These are phyloP conservation scores for Forsythia viridissima DNA, from an alignment of 257 asterid species.

Conservation along the genomic window DNA sequence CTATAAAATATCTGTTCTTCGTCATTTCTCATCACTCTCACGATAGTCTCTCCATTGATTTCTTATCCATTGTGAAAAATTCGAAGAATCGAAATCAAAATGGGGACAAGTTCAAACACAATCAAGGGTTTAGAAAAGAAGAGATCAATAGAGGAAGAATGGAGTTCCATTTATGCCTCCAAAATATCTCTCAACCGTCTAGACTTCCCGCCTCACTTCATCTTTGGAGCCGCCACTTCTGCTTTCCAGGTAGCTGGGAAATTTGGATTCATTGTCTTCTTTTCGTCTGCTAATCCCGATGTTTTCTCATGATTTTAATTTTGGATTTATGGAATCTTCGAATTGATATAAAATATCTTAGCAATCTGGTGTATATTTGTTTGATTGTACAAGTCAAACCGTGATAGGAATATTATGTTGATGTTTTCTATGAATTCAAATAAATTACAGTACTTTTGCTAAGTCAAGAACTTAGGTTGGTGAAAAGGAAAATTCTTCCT, in stretches of 20 bases:
- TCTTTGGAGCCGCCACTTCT: constrained; percentile 60
- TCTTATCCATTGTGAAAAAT: too few relatives aligned
- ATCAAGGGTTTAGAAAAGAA: constrained; percentile 49
- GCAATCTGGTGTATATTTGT: too few relatives aligned
- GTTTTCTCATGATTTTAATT: not conserved
- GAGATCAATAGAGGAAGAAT: constrained; percentile 41
- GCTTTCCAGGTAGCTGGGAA: constrained; percentile 44
- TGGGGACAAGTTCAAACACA: constrained; percentile 19
- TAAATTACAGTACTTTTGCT: too few relatives aligned
- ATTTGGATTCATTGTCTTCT: too few relatives aligned
- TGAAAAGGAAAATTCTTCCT: not conserved
- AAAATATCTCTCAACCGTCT: constrained; percentile 36
- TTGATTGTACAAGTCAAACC: not conserved
- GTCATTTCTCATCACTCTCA: too few relatives aligned
- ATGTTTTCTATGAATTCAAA: too few relatives aligned
- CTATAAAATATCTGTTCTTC: too few relatives aligned
- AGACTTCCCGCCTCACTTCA: constrained; percentile 42
- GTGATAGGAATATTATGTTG: not conserved
- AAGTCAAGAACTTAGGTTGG: too few relatives aligned
- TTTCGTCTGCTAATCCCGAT: not conserved
- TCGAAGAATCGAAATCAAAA: not conserved
- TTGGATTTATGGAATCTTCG: not conserved
- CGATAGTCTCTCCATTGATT: too few relatives aligned
- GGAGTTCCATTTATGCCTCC: constrained; percentile 42
- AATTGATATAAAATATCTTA: not conserved